phyloP scores from a whole-genome alignment of 2,329 filamentous ascomycete genomes.

The Cladophialophora carrionii region DNA sequence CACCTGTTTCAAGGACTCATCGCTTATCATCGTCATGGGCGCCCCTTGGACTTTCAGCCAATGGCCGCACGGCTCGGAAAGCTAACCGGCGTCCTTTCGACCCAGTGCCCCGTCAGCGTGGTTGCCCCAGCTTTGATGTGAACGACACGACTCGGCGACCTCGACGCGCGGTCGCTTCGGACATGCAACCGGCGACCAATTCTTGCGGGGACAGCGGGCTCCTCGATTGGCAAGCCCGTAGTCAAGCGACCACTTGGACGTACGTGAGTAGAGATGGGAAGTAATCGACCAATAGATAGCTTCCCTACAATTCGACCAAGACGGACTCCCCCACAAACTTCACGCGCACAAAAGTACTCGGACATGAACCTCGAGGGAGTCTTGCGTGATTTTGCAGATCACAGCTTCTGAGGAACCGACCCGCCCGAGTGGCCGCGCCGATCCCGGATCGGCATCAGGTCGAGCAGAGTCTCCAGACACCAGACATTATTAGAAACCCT shows the following conservation, averaged over 20 bases:
- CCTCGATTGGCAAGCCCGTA: background rate
- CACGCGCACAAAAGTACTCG: no score
- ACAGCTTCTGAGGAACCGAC: no score
- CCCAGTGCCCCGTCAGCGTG: no score
- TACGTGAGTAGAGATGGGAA: no score
- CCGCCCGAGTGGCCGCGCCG: no score
- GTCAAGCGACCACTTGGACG: background rate
- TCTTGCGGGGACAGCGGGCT: background rate
- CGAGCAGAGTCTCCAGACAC: no score
- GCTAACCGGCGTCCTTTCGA: background rate
- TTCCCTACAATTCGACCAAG: background rate
- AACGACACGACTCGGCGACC: background rate
- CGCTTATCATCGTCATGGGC: background rate
- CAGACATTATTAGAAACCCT: no score
- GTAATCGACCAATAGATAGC: no score
- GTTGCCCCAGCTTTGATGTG: background rate
- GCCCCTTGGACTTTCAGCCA: background rate
- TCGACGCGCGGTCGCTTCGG: background rate
- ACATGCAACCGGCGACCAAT: background rate
- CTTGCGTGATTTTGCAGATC: no score
- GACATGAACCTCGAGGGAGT: no score
- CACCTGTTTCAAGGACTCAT: background rate
- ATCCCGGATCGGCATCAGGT: no score
- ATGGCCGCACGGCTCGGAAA: background rate
- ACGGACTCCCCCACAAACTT: background rate